phyloP scores from a whole-genome alignment of 768 basidiomycete genomes.

The Polyporus arcularius region DNA sequence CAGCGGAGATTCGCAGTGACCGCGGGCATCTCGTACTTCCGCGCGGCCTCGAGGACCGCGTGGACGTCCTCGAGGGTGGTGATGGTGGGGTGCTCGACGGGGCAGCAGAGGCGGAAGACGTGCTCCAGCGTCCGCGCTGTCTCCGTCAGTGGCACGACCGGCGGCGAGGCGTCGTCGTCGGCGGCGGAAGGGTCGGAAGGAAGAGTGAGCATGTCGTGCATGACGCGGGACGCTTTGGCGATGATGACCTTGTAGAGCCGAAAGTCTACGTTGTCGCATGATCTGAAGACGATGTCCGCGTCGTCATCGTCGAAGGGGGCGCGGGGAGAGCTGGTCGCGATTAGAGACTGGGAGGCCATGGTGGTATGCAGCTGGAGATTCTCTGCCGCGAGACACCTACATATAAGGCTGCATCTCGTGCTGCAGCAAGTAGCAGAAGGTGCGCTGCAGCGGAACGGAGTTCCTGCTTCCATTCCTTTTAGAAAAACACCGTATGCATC shows the following conservation, averaged over 20 bases:
- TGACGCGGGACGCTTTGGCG: constrained; percentile 58
- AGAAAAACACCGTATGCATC: too few species aligned
- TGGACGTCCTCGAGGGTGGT: background rate
- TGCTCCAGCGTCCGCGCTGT: constrained; percentile 4
- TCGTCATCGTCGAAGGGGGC: constrained; percentile 18
- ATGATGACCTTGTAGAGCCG: constrained; percentile 55
- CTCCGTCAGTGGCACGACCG: constrained; percentile 6
- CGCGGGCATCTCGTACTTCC: constrained; percentile 27
- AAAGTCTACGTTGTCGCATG: constrained; percentile 52
- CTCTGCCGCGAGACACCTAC: too few species aligned
- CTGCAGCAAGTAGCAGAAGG: too few species aligned
- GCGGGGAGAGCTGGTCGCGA: background rate
- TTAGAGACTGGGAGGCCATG: too few species aligned
- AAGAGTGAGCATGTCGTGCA: constrained; percentile 41
- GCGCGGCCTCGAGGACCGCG: constrained; percentile 4
- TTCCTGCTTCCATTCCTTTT: too few species aligned
- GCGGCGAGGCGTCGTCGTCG: background rate
- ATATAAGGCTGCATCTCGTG: too few species aligned
- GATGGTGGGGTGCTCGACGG: constrained; percentile 4
- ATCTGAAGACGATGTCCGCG: constrained; percentile 53
- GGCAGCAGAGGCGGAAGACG: constrained; percentile 15
- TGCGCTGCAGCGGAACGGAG: too few species aligned
- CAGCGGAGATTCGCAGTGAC: background rate
- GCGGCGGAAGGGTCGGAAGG: background rate
- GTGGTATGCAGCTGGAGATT: too few species aligned